Base-by-base conservation (phyloP, 164 flowering plant genomes). In the Platanus orientalis region DNA sequence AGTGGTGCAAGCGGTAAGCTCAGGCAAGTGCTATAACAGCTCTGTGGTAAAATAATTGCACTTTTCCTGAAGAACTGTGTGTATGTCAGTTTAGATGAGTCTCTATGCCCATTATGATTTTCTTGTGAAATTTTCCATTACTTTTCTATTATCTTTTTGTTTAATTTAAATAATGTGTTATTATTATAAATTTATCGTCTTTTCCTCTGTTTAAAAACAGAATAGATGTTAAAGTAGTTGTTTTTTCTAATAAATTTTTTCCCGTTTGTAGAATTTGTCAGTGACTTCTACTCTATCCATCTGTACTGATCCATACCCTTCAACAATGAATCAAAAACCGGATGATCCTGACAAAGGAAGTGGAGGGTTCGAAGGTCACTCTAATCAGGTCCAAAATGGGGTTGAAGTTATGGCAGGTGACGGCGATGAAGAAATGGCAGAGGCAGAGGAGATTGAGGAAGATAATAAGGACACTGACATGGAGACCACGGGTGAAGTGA, bases 221-320 rank as follows among this genome's bases (percentile, higher is more conserved):
- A n/a, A n/a, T n/a, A n/a, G n/a, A n/a, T n/a, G n/a, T n/a, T n/a
- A n/a, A n/a, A n/a, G n/a, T n/a, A n/a, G n/a, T n/a, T n/a, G 34
- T 26, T 16, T 23, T 39, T 14, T 26, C 0, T 59, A 23, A 29
- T 49, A 24, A 21, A 54, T 44, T 60, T 21, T 55, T 3, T 60
- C 9, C 36, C 9, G 36, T 32, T 42, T 76, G 69, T 68, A 91
- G 97, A 91, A 85, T 75, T 70, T 91, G 76, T 69, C 77, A 76
- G 96, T 89, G 70, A 81, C 95, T 25, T 85, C 92, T 1, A 88
- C 79, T 50, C 56, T 91, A 67, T 64, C 81, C 27, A 67, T 76
- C 40, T 83, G 69, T 29, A 68, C 71, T 13, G 90, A 87, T 53
- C 81, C 84, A 16, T 80, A 79, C 64, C 82, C 85, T 60, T 71